Evolutionary conservation across 1,139 yeast genomes (phyloP), one percentile per base, ranked within the genome.

Genomic region (Yamadazyma epiphylla): DNA sequence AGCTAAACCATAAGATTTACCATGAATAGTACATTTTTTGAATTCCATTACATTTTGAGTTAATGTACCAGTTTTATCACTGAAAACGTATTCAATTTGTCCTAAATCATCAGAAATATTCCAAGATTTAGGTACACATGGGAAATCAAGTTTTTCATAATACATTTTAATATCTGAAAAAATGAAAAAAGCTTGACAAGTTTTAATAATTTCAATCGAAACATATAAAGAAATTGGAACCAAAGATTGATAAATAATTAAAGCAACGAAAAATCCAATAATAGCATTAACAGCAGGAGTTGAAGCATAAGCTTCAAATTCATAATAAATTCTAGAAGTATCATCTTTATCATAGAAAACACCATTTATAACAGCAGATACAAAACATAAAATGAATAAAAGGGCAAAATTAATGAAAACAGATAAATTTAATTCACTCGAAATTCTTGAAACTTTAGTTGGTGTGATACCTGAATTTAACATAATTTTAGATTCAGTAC

Each of bases 1-100:
- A 2, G 81, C 80, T 28, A 64, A 50, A n/a, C 82, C 82, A 46
- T 76, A 77, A 2, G 71, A 51, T 13, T 64, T 58, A 7, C 77
- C 77, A 53, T 64, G 70, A 27, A 74, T 61, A n/a, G 79, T 71
- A 52, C 80, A 74, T 44, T 74, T 74, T 36, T 71, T 72, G 51
- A 74, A 75, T 45, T 75, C 80, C 81, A 75, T 75, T 28, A 75
- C 58, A 43, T 75, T 75, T 46, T 74, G 80, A 3, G 81, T 75
- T 36, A 75, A 58, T 0, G 81, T 75, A 22, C 81, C 81, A 0
- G 81, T 75, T 41, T 75, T 75, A 51, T 75, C 81, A 58, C 79
- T 71, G 49, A 75, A 75, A 28, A 75, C 64, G 44, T 75, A 75
- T 47, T 75, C 80, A 36, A 75, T 74, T 49, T 75, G 82, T n/a